Evolutionary conservation across 768 basidiomycete species (phyloP).

Genomic region (Trametes gibbosa): DNA sequence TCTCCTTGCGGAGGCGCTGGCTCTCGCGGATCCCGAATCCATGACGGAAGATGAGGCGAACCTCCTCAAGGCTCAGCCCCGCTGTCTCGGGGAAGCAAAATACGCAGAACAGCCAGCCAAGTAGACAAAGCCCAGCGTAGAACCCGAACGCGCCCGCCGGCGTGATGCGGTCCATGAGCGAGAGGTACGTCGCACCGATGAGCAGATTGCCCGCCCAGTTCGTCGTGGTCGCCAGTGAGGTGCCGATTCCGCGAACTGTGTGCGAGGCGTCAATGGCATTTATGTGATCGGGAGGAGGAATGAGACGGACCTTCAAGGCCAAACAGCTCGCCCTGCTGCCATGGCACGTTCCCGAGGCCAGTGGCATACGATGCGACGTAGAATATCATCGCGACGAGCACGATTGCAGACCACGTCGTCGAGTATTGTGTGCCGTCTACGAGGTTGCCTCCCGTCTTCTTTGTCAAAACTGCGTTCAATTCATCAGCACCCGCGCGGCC

Average conservation of each 20-base stretch:
- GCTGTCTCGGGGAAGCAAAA: conserved; percentile 80
- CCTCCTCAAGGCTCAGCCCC: conserved; percentile 68
- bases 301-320: conserved; percentile 59
- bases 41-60: conserved; percentile 55
- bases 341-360: conserved; percentile 77
- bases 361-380: conserved; percentile 83
- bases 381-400: conserved; percentile 78
- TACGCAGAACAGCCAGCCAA: conserved; percentile 67
- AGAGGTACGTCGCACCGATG: conserved; percentile 77
- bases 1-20: conserved; percentile 44
- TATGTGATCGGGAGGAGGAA: background rate
- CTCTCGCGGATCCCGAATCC: conserved; percentile 68
- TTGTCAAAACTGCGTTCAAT: conserved; percentile 49
- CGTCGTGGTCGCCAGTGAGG: conserved; percentile 68
- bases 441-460: conserved; percentile 57
- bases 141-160: conserved; percentile 76
- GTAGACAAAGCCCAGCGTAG: conserved; percentile 69
- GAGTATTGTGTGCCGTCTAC: conserved; percentile 59
- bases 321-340: conserved; percentile 88
- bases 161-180: conserved; percentile 71
- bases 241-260: conserved; percentile 72
- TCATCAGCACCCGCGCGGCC: background rate
- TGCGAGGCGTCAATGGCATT: background rate
- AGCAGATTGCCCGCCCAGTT: conserved; percentile 80
- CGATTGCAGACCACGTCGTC: conserved; percentile 59